A percentile compares a stretch with the other conserved stretches of the same genome.
phyloP scores from a whole-genome alignment of 2,329 filamentous ascomycete species.

The Fusarium nodosum region DNA sequence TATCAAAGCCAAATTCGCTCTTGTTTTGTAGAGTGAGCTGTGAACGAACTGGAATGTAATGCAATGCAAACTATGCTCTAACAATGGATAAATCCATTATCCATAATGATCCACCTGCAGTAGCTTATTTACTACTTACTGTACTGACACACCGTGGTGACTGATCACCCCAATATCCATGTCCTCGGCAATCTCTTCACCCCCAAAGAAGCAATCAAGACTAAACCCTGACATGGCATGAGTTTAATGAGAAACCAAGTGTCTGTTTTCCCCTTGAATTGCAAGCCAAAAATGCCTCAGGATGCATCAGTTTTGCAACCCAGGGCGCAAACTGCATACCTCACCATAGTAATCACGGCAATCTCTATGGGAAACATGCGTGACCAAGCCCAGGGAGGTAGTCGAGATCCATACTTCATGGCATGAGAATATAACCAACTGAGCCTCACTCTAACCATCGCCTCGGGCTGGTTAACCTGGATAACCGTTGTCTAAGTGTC shows the following conservation, averaged over 20 bases:
- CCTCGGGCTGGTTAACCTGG: neutral
- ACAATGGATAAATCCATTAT: neutral
- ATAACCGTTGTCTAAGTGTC: neutral
- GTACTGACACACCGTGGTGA: constrained; percentile 18
- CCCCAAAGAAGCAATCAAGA: neutral
- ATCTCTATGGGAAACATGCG: neutral
- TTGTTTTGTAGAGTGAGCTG: neutral
- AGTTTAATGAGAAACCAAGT: neutral
- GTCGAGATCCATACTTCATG: neutral
- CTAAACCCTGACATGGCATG: neutral
- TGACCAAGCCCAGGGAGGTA: constrained; percentile 12
- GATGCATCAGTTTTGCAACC: neutral
- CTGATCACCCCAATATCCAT: constrained; percentile 6
- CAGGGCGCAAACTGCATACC: neutral
- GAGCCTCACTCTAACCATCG: neutral
- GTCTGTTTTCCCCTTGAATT: neutral
- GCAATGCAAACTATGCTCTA: neutral
- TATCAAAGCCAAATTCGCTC: neutral
- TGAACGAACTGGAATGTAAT: neutral
- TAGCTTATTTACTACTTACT: constrained; percentile 21
- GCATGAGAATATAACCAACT: neutral
- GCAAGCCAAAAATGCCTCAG: neutral
- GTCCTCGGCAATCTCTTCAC: constrained; percentile 16
- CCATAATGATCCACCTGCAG: constrained; percentile 10
- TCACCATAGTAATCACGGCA: neutral